These are phyloP conservation scores for Aspergillus sp. DNA, from an alignment of 2,329 filamentous ascomycete species.

Conservation along the genomic window DNA sequence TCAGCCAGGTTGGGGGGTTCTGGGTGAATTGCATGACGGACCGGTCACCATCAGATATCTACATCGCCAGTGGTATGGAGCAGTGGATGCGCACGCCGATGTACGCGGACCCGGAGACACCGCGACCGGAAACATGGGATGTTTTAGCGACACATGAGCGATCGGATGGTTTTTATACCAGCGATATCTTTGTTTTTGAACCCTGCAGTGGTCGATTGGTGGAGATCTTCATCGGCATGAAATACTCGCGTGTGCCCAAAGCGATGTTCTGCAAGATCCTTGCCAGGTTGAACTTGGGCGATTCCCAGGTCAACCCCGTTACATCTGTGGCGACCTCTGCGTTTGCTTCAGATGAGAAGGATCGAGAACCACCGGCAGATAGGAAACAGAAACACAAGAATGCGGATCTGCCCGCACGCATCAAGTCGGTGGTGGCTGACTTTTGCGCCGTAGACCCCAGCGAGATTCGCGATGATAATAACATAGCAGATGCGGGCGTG, in stretches of 20 bases:
- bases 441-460: conserved; percentile 20
- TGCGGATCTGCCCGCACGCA: conserved; percentile 4
- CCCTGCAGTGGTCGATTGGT: conserved; percentile 24
- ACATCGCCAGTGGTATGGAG: conserved; percentile 35
- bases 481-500: conserved; percentile 43
- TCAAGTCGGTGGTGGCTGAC: conserved; percentile 20
- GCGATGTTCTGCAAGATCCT: conserved; percentile 16
- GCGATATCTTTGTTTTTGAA: conserved; percentile 40
- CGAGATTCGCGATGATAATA: conserved; percentile 16
- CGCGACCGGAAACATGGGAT: conserved; percentile 27
- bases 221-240: conserved; percentile 37
- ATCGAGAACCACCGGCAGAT: neutral
- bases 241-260: conserved; percentile 30
- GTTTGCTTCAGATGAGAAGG: neutral
- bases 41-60: conserved; percentile 27
- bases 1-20: conserved; percentile 41
- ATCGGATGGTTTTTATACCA: conserved; percentile 25
- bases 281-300: neutral
- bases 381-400: neutral
- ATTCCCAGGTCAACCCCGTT: neutral
- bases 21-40: conserved; percentile 43
- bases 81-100: conserved; percentile 30
- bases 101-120: conserved; percentile 8
- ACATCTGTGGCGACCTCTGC: neutral
- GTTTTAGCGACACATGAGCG: conserved; percentile 31